These are phyloP conservation scores for Hypoxylon lienhwacheense DNA, from an alignment of 495 filamentous ascomycete genomes.

Conservation along the genomic window DNA sequence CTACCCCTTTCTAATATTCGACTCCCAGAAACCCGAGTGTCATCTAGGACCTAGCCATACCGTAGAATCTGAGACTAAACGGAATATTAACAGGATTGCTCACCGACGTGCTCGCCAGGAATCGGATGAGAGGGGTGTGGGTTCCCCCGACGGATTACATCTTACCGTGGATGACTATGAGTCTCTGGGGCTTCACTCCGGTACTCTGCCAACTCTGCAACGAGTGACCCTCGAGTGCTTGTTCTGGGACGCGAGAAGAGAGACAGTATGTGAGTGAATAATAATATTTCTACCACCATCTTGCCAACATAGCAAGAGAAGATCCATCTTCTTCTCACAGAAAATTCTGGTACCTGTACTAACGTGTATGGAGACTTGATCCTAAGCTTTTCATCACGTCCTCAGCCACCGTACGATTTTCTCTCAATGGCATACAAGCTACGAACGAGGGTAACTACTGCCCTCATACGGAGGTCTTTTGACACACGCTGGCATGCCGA, in stretches of 20 bases:
- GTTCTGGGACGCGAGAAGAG: conserved; percentile 39
- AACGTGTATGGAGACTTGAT: conserved; percentile 35
- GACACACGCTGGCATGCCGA: conserved; percentile 38
- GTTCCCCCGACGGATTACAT: conserved; percentile 30
- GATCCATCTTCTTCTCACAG: neutral
- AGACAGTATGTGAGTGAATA: conserved; percentile 35
- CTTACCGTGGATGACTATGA: conserved; percentile 37
- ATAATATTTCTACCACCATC: neutral
- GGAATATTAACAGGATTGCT: conserved; percentile 27
- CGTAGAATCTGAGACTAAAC: conserved; percentile 1
- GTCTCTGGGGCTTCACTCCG: conserved; percentile 37
- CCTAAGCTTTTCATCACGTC: conserved; percentile 40
- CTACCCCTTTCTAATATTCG: neutral
- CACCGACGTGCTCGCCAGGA: conserved; percentile 22
- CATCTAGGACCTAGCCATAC: neutral
- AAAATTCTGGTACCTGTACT: neutral
- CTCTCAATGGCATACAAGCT: conserved; percentile 42
- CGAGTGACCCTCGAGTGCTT: conserved; percentile 39
- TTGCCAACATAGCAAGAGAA: too few species aligned
- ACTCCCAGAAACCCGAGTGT: neutral
- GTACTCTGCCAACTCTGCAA: conserved; percentile 34
- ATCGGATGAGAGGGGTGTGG: conserved; percentile 8
- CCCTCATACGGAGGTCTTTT: conserved; percentile 40
- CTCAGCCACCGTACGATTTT: conserved; percentile 42
- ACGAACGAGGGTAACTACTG: conserved; percentile 32